Base-by-base conservation (phyloP, 306 rosid species). In the Glycyrrhiza uralensis region DNA sequence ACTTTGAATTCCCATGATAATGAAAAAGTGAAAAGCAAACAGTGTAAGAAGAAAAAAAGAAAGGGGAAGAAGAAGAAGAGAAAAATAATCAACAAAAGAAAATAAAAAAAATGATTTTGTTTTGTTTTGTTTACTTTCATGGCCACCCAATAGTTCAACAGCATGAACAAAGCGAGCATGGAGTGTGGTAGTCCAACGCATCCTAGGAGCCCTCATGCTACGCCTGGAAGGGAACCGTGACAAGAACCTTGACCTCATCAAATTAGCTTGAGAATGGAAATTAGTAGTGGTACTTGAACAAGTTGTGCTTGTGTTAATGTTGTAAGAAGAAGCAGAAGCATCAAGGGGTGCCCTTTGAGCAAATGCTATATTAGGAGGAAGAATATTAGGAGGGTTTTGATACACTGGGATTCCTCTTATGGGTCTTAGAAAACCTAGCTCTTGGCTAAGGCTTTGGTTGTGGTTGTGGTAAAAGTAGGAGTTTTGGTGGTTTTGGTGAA, bases 131-230 rank as follows among this genome's bases (percentile, higher is more conserved):
- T 29, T 82, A 94, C 97, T 94, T 88, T 89, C 97, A 81, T 89
- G 99, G 83, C 99, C 99, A 61, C 99, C 99, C 28, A 94, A 78
- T 4, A 94, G 97, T 64, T 94, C 92, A 62, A 94, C 99, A 4
- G 99, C 99, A 33, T 94, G 99, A 71, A 91, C 97, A 67, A 94
- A 94, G 15, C 97, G 99, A 80, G 96, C 91, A 51, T 94, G 99
- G 47, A 94, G 96, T 2, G 96, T 86, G 2, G 93, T 80, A 71
- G 99, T 94, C 97, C 99, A 94, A 12, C 97, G 89, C 99, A 94
- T 94, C 86, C 99, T 58, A 0, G 99, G 99, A 17, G 99, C 96
- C 62, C 99, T 85, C 87, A 91, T 86, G 90, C 97, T 85, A 2
- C 99, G 87, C 47, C 91, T 94, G 0, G 91, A 81, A 1, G 96